Percentiles rank a stretch among this genome's conserved stretches.
Conservation (phyloP, 495 filamentous ascomycete species). For the Lentithecium fluviatile region DNA sequence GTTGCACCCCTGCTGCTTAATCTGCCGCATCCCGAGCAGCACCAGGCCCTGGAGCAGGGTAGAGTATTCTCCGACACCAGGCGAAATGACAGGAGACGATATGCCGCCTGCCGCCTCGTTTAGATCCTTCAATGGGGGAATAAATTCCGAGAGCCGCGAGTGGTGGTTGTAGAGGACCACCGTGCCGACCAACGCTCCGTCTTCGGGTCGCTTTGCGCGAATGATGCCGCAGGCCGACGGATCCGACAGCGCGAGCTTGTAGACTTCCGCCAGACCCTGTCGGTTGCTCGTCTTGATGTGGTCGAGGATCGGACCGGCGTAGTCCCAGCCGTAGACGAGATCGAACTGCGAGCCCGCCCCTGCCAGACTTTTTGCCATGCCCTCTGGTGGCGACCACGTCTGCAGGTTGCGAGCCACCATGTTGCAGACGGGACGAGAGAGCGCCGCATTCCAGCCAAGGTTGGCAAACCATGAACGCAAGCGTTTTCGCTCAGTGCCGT, state of each 20-base stretch:
- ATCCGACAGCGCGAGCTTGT: slow-evolving; percentile 72
- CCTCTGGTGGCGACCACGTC: slow-evolving; percentile 73
- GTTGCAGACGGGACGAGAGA: slow-evolving; percentile 63
- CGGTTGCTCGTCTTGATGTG: slow-evolving; percentile 72
- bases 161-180: slow-evolving; percentile 75
- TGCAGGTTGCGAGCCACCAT: slow-evolving; percentile 64
- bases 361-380: slow-evolving; percentile 67
- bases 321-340: slow-evolving; percentile 75
- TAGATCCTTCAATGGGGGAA: slow-evolving; percentile 63
- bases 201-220: slow-evolving; percentile 68
- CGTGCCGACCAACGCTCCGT: slow-evolving; percentile 71
- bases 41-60: slow-evolving; percentile 77
- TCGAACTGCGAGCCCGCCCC: slow-evolving; percentile 70
- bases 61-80: slow-evolving; percentile 65
- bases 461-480: slow-evolving; percentile 65
- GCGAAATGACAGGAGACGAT: slow-evolving; percentile 74
- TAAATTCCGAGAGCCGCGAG: slow-evolving; percentile 63
- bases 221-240: slow-evolving; percentile 75
- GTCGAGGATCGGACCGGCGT: slow-evolving; percentile 69
- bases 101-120: slow-evolving; percentile 66
- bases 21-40: slow-evolving; percentile 76
- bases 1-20: slow-evolving; percentile 70
- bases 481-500: slow-evolving; percentile 50
- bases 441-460: slow-evolving; percentile 65
- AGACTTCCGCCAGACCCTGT: slow-evolving; percentile 82